Evolutionary conservation across 306 rosid genomes (phyloP).

Genomic region (Cercis canadensis): DNA sequence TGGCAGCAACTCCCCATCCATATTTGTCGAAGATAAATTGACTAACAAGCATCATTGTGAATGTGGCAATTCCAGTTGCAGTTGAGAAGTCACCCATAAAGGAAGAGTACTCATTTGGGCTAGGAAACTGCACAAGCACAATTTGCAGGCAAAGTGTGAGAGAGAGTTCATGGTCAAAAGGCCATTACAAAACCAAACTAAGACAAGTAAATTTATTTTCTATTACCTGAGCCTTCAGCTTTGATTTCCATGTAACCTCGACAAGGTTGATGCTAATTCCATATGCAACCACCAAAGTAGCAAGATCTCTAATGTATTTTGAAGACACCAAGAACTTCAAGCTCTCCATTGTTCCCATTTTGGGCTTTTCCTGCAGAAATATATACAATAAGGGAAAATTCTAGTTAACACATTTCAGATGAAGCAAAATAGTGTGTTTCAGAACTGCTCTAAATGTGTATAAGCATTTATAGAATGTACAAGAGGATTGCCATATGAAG

Average conservation of each 20-base stretch:
- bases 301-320: constrained; percentile 86
- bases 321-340: constrained; percentile 98
- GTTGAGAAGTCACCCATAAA: constrained; percentile 99
- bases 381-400: constrained; percentile 12
- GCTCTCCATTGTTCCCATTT: constrained; percentile 98
- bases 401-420: constrained; percentile 27
- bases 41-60: constrained; percentile 90
- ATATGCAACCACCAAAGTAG: constrained; percentile 95
- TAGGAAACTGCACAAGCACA: constrained; percentile 78
- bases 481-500: neutral
- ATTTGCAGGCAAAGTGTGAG: constrained; percentile 6
- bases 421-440: constrained; percentile 5
- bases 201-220: constrained; percentile 14
- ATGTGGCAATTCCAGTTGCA: constrained; percentile 92
- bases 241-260: constrained; percentile 98
- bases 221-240: constrained; percentile 95
- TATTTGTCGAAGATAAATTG: constrained; percentile 81
- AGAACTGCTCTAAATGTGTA: no score
- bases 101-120: constrained; percentile 95
- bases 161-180: constrained; percentile 4
- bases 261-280: constrained; percentile 95
- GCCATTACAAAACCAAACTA: neutral
- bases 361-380: constrained; percentile 78
- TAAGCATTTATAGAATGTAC: no score
- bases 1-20: constrained; percentile 98